These are phyloP conservation scores for Pseudofabraea citricarpa DNA, from an alignment of 2,329 filamentous ascomycete genomes.

Conservation along the genomic window DNA sequence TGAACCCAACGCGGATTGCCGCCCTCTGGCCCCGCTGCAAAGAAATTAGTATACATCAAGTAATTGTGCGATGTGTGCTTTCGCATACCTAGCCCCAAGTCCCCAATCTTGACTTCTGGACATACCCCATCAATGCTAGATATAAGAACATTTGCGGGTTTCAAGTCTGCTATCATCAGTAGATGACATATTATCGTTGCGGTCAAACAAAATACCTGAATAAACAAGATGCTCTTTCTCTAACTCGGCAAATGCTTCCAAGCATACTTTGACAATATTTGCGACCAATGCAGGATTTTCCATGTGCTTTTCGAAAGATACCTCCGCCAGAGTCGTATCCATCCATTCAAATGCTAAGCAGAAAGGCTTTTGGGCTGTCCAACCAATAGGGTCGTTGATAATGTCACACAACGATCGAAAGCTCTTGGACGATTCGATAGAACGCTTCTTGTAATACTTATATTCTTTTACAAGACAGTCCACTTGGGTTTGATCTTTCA, in stretches of 20 bases:
- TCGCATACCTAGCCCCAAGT: conserved; percentile 7
- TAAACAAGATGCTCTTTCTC: conserved; percentile 10
- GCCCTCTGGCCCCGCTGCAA: conserved; percentile 3
- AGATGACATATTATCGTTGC: conserved; percentile 2
- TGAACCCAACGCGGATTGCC: conserved; percentile 7
- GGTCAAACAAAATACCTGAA: conserved; percentile 5
- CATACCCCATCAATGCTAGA: conserved; percentile 6
- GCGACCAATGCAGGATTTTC: conserved; percentile 7
- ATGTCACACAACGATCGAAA: conserved; percentile 6
- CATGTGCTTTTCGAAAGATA: conserved; percentile 6
- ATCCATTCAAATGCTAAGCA: conserved; percentile 9
- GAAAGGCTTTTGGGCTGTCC: conserved; percentile 7
- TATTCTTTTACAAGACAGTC: conserved; percentile 8
- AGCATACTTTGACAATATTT: conserved; percentile 6
- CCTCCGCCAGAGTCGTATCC: conserved; percentile 8
- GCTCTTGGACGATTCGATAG: conserved; percentile 6
- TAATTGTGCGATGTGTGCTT: background rate
- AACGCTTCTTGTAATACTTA: conserved; percentile 8
- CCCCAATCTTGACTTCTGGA: conserved; percentile 5
- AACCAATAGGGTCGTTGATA: conserved; percentile 7
- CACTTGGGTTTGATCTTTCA: conserved; percentile 4
- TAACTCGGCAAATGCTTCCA: conserved; percentile 8
- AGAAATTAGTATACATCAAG: background rate
- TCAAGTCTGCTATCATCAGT: conserved; percentile 7
- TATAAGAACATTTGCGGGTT: conserved; percentile 9